These are phyloP conservation scores for Gossypium sturtianum DNA, from an alignment of 345 rosid species.

Conservation along the genomic window DNA sequence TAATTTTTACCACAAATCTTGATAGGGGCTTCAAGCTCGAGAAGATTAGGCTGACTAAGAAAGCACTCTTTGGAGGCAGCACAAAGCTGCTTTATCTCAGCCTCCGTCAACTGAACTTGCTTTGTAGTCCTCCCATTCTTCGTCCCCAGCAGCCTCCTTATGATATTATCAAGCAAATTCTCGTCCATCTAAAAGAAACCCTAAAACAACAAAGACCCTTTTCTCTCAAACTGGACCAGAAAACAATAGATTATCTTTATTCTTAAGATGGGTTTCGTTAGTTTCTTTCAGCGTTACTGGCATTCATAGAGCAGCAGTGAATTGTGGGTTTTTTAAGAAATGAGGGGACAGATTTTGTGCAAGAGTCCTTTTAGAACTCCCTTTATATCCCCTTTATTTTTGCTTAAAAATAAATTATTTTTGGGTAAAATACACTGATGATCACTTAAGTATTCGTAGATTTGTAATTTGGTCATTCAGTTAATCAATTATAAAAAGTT, in stretches of 20 bases:
- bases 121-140: constrained; percentile 28
- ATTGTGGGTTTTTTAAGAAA: background rate
- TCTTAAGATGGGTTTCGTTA: background rate
- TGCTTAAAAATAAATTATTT: too few relatives aligned
- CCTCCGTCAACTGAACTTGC: constrained; percentile 29
- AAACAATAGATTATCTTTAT: background rate
- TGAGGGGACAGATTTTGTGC: background rate
- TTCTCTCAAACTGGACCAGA: background rate
- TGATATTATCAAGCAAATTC: constrained; percentile 32
- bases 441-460: too few relatives aligned
- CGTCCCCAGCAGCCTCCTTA: constrained; percentile 34
- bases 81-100: constrained; percentile 39
- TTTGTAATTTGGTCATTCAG: too few relatives aligned
- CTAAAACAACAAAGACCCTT: background rate
- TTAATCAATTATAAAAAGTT: too few relatives aligned
- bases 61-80: constrained; percentile 33
- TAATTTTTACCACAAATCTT: constrained; percentile 39
- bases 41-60: constrained; percentile 42
- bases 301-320: background rate
- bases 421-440: too few relatives aligned
- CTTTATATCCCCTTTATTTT: too few relatives aligned
- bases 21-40: constrained; percentile 42
- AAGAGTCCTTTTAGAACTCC: background rate
- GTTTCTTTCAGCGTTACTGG: background rate
- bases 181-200: constrained; percentile 19